Base-by-base conservation (phyloP, 2,329 filamentous ascomycete genomes). In the Ophiostoma triangulosporum region DNA sequence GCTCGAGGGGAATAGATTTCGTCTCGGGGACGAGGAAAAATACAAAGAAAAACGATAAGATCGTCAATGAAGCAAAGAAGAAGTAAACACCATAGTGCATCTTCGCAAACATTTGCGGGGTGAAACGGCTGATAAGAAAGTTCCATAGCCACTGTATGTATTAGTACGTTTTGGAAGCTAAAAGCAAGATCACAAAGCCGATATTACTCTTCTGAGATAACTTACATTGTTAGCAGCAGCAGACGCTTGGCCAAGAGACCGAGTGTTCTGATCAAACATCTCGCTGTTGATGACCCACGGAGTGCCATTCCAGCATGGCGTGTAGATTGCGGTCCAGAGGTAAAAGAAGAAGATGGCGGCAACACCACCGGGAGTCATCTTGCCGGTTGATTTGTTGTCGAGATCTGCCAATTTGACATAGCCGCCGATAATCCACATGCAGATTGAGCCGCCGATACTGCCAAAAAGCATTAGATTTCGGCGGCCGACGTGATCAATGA, bases 271-370 rank as follows among this genome's bases (percentile, higher is more conserved):
- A 61, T 84, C 78, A 65, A 88, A 88, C 72, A 89, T 88, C 65
- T 89, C 84, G 0, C 75, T 75, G 70, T 86, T 86, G 62, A 86
- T 69, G 22, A 89, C 83, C 85, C 85, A 89, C 0, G 84, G 84
- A 0, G 81, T 85, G 2, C 82, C 83, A 62, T 86, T 86, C 83
- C 82, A 86, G 0, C 77, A 76, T 0, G 78, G 83, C 0, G 81
- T 86, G 68, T 88, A 89, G 65, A 83, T 81, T 0, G 75, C 78
- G 0, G 83, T 86, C 79, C 81, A 87, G 0, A 87, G 72, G 62
- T 86, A 87, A 69, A 87, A 85, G 72, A 87, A 85, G 65, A 82
- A 80, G 56, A 84, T 73, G 32, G 80, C 80, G 0, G 77, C 76
- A 53, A 80, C 77, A 14, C 80, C 80, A 22, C 62, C 67, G 2